These are phyloP conservation scores for Licmophora abbreviata DNA, from an alignment of 108 stramenopile species.

Conservation along the genomic window DNA sequence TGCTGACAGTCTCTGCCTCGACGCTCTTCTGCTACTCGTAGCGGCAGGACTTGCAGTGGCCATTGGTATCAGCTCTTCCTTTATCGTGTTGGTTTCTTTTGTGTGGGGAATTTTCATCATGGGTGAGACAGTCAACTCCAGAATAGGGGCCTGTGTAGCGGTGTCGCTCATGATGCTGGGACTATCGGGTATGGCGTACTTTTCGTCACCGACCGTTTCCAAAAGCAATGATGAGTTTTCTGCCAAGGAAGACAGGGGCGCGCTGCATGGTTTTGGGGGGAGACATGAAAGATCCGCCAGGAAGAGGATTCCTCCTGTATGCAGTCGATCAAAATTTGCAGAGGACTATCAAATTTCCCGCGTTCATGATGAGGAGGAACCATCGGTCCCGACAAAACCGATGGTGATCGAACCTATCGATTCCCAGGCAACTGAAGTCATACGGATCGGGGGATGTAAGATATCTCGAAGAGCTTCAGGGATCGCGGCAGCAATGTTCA, in stretches of 20 bases:
- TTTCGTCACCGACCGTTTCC: conserved; percentile 12
- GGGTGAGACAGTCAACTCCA: conserved; percentile 36
- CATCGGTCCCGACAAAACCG: too few relatives aligned
- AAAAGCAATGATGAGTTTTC: background rate
- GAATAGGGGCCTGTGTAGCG: conserved; percentile 19
- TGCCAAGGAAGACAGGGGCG: background rate
- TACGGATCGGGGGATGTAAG: conserved; percentile 1
- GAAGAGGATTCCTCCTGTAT: too few relatives aligned
- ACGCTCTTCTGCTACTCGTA: too few relatives aligned
- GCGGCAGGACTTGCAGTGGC: conserved; percentile 63
- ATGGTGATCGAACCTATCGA: too few relatives aligned
- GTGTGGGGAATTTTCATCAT: conserved; percentile 57
- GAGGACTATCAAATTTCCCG: too few relatives aligned
- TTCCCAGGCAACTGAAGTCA: too few relatives aligned
- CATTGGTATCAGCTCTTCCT: conserved; percentile 58
- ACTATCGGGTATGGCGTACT: conserved; percentile 37
- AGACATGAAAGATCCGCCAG: too few relatives aligned
- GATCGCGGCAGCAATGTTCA: conserved; percentile 51
- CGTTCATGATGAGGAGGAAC: too few relatives aligned
- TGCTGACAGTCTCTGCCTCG: conserved; percentile 50
- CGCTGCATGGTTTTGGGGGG: too few relatives aligned
- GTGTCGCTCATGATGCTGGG: conserved; percentile 30
- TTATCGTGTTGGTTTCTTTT: conserved; percentile 66
- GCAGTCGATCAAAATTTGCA: too few relatives aligned
- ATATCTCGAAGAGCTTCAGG: conserved; percentile 23